These are phyloP conservation scores for Ambrosia artemisiifolia DNA, from an alignment of 129 eudicot genomes.

Conservation along the genomic window DNA sequence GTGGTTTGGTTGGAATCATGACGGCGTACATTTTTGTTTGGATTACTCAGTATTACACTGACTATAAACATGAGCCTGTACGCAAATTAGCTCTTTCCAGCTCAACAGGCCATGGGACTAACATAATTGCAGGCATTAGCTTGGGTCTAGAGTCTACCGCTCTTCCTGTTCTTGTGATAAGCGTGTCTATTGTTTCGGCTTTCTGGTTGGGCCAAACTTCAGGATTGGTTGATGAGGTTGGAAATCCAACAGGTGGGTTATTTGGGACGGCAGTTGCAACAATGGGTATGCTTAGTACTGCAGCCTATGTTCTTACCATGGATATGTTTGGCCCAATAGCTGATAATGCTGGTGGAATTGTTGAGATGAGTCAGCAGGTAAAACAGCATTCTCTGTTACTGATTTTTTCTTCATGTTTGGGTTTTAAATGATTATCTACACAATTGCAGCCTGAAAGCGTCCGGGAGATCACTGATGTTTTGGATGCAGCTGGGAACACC, in stretches of 20 bases:
- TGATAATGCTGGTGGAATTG: conserved; percentile 99
- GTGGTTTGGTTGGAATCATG: conserved; percentile 92
- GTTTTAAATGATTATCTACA: conserved; percentile 3
- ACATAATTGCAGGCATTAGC: conserved; percentile 92
- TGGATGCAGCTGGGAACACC: conserved; percentile 98
- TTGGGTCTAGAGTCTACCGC: conserved; percentile 96
- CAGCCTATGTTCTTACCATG: conserved; percentile 96
- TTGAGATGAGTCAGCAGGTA: conserved; percentile 99
- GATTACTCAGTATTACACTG: conserved; percentile 94
- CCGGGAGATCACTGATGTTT: conserved; percentile 85
- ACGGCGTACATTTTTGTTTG: conserved; percentile 86
- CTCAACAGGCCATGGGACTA: conserved; percentile 96
- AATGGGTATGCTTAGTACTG: conserved; percentile 99
- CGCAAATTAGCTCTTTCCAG: conserved; percentile 84
- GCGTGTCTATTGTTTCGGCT: conserved; percentile 67
- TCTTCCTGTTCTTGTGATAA: conserved; percentile 91
- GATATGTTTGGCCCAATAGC: conserved; percentile 99
- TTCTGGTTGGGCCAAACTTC: conserved; percentile 97
- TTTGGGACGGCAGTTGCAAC: conserved; percentile 99
- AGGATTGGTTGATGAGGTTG: conserved; percentile 85
- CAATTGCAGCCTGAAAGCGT: conserved; percentile 91
- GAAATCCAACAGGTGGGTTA: conserved; percentile 91
- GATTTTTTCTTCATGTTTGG: not conserved
- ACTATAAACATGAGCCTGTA: conserved; percentile 94
- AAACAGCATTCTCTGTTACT: not conserved